These are phyloP conservation scores for Solanum virginianum DNA, from an alignment of 257 asterid species.

Conservation along the genomic window DNA sequence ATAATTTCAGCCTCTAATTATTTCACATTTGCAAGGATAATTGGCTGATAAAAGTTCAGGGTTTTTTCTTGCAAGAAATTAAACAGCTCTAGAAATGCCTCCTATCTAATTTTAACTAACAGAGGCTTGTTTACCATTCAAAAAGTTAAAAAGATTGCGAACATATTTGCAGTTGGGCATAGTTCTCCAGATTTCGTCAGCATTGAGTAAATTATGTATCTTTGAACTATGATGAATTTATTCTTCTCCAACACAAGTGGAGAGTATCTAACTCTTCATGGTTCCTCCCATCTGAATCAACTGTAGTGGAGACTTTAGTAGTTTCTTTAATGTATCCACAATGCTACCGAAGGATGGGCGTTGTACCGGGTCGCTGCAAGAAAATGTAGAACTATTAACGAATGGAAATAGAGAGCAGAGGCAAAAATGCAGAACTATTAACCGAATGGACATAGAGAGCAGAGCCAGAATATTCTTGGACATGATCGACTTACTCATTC, in stretches of 20 bases:
- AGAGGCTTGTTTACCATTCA: not conserved
- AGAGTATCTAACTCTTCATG: conserved; percentile 5
- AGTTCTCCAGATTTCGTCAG: not conserved
- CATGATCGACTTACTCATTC: conserved; percentile 58
- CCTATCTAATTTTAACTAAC: not conserved
- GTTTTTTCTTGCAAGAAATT: not conserved
- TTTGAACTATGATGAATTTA: not conserved
- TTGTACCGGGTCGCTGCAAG: conserved; percentile 55
- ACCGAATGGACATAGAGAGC: not conserved
- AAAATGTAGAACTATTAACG: not conserved
- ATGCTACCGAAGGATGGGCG: conserved; percentile 60
- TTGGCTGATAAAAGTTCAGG: not conserved
- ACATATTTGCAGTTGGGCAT: not conserved
- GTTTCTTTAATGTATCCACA: conserved; percentile 65
- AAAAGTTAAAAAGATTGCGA: not conserved
- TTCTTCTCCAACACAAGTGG: not conserved
- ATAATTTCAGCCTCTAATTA: not conserved
- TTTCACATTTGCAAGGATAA: not conserved
- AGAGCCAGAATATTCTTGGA: not conserved
- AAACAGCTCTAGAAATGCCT: not conserved
- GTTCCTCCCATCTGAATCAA: conserved; percentile 54
- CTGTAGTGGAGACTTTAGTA: conserved; percentile 73
- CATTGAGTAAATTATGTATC: not conserved
- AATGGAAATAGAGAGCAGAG: not conserved
- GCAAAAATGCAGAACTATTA: not conserved